Base-by-base conservation (phyloP, 441 rosid genomes). In the Brassica hybrid region DNA sequence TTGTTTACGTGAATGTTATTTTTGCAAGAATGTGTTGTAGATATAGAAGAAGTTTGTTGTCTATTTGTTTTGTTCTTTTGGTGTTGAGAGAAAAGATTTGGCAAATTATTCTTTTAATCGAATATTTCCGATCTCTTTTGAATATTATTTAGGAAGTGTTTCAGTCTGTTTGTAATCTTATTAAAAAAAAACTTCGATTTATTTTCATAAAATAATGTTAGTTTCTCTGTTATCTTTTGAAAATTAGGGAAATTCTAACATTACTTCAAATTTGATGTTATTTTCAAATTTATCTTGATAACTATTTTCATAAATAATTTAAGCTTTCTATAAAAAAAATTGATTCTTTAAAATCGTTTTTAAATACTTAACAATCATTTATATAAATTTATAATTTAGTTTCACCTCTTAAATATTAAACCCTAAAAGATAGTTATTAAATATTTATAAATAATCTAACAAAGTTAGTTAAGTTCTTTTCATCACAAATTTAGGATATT, bases 1-100 rank as follows among this genome's bases (percentile, higher is more conserved):
- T 73, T 74, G 73, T 65, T 54, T 74, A 68, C 74, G 68, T 45
- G 67, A 57, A 74, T 76, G 68, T 71, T 80, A 69, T 73, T 81
- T 82, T 81, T 84, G 89, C 83, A 85, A 76, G 84, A 78, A 73
- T 73, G 79, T 81, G 86, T 84, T 86, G 87, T 86, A 88, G 92
- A 90, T 90, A 90, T 83, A 81, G 79, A 34, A 63, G 67, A 30
- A 63, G 23, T 16, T 67, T 79, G 78, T 79, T 62, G 71, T 73
- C 78, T 67, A 84, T 80, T 73, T 86, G 73, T 69, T 84, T 88
- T 81, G 80, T 76, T 80, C 76, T 84, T 21, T 82, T 72, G 79
- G 68, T 65, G 7, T 5, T 70, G 7, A 59, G 14, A 59, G 34
- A 57, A 18, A 65, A 59, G 30, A 59, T 23, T 21, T 12, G 8